Evolutionary conservation across 148 eudicot genomes (phyloP), one percentile per base, ranked within the genome.

Genomic region (Arbutus unedo): DNA sequence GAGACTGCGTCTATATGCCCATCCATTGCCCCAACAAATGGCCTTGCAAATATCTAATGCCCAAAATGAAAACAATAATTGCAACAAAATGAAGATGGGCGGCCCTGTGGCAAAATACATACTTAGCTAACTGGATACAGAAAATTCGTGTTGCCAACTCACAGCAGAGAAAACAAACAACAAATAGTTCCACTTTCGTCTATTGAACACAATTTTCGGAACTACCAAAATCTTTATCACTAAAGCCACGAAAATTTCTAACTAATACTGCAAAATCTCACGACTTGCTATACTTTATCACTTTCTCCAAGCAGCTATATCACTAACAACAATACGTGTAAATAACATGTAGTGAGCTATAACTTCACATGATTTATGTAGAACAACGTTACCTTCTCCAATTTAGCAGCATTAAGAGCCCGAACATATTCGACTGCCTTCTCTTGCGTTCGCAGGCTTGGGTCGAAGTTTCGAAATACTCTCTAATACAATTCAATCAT

Each of bases 21-120:
- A 81, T 96, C 97, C 98, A 96, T 89, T 8, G 98, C 99, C 73
- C 94, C 95, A 79, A 96, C 57, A 84, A 96, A 96, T 7, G 99
- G 99, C 79, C 91, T 92, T 0, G 98, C 99, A 87, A 93, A 94
- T 73, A 96, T 87, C 99, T 96, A 73, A 55, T 31, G 3, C 48
- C 73, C 82, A 15, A 78, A 83, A 6, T 10, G 31, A 60, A 59
- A 48, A 11, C 54, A 79, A 74, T 38, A 50, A 84, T 45, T 13
- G 21, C 77, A 80, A 38, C 56, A 11, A 80, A 74, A 25, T 38
- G 6, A 53, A 70, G 31, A 14, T 66, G 16, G 16, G 43, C 23
- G 11, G 0, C 43, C 41, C 5, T 9, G 10, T 66, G 71, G 71
- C 5, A 3, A 25, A 3, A 3, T 25, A 66, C 41, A 10, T 3